Percentiles rank a stretch among this genome's conserved stretches.
phyloP scores from a whole-genome alignment of 805 yeast species.

The Wickerhamomyces kurtzmanii region DNA sequence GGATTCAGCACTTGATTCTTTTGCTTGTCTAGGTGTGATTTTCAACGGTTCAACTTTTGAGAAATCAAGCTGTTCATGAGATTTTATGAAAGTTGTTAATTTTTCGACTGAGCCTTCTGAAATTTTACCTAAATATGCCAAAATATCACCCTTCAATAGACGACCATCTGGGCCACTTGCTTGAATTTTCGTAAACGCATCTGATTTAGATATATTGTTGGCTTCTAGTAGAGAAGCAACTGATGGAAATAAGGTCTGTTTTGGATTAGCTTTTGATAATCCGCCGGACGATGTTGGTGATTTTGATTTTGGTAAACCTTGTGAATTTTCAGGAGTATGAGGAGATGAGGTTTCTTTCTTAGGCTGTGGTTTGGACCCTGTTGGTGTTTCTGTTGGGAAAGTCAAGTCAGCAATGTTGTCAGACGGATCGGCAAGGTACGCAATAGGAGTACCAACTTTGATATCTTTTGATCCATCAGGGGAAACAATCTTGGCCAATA shows the following conservation, averaged over 20 bases:
- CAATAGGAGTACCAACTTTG: conserved; percentile 85
- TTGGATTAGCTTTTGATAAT: conserved; percentile 43
- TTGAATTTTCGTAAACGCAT: conserved; percentile 60
- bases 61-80: conserved; percentile 58
- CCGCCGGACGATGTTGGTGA: conserved; percentile 9
- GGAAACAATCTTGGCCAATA: conserved; percentile 61
- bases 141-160: conserved; percentile 82
- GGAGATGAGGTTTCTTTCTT: conserved; percentile 5
- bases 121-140: conserved; percentile 73
- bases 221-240: conserved; percentile 56
- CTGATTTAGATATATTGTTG: conserved; percentile 54
- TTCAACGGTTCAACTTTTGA: conserved; percentile 43
- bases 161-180: conserved; percentile 91
- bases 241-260: conserved; percentile 69
- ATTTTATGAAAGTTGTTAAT: conserved; percentile 46
- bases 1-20: conserved; percentile 9
- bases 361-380: conserved; percentile 6
- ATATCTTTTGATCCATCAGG: conserved; percentile 72
- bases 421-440: conserved; percentile 77
- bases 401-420: conserved; percentile 67
- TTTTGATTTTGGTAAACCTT: conserved; percentile 8
- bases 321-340: conserved; percentile 3
- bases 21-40: conserved; percentile 18
- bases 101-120: conserved; percentile 39
- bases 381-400: conserved; percentile 31